A percentile compares a stretch with the other conserved stretches of the same genome.
Evolutionary conservation across 2,329 filamentous ascomycete genomes (phyloP).

Genomic region (Sordariomycetes sp.): DNA sequence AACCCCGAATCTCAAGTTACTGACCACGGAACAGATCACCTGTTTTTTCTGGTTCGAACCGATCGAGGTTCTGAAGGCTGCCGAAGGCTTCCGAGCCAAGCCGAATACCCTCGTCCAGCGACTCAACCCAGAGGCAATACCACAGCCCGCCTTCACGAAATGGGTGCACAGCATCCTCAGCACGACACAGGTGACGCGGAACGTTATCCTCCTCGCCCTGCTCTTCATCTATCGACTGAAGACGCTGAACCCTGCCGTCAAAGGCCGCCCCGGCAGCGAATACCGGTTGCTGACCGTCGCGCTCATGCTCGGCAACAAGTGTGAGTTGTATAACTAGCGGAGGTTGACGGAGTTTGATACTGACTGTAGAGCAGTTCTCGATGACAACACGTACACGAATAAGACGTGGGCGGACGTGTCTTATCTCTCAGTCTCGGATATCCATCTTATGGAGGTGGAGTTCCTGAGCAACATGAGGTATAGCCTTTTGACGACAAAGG

Average conservation of each 20-base stretch:
- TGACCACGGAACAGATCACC: constrained; percentile 54
- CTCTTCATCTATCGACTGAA: constrained; percentile 92
- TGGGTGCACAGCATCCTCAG: constrained; percentile 88
- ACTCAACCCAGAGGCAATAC: constrained; percentile 62
- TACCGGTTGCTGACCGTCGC: constrained; percentile 88
- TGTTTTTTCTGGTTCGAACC: constrained; percentile 98
- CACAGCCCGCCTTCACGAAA: constrained; percentile 73
- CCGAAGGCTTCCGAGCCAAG: constrained; percentile 48
- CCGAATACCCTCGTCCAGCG: constrained; percentile 30
- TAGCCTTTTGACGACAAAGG: constrained; percentile 74
- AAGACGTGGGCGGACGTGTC: constrained; percentile 99
- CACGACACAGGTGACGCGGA: constrained; percentile 92
- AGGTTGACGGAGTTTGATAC: constrained; percentile 10
- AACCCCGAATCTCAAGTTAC: not conserved
- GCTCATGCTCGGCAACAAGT: constrained; percentile 97
- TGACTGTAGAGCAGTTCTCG: constrained; percentile 51
- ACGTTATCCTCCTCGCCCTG: constrained; percentile 82
- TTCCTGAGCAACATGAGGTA: constrained; percentile 98
- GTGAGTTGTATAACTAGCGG: constrained; percentile 30
- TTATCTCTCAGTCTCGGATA: constrained; percentile 83
- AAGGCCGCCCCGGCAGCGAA: constrained; percentile 87
- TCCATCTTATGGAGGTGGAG: constrained; percentile 99
- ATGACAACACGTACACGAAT: constrained; percentile 99
- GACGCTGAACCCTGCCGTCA: constrained; percentile 77
- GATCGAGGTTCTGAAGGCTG: constrained; percentile 64